Evolutionary conservation across 768 basidiomycete genomes (phyloP).

Genomic region (Tricholoma flavovirens): DNA sequence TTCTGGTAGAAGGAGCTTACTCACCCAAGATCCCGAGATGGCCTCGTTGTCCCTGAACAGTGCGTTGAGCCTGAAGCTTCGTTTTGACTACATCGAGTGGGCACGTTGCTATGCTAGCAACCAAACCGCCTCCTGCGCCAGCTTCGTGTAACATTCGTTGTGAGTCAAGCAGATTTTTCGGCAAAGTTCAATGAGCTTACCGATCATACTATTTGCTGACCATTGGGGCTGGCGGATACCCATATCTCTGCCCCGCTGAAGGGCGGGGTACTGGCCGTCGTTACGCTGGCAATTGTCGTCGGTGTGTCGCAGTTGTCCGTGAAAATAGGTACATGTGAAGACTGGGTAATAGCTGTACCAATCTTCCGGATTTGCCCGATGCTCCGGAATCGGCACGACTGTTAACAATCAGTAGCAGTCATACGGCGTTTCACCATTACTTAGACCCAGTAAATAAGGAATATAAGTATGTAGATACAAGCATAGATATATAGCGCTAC

Average conservation of each 20-base stretch:
- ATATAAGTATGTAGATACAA: background rate
- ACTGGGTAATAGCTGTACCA: background rate
- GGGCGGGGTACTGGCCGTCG: conserved; percentile 38
- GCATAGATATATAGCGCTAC: background rate
- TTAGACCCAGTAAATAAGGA: background rate
- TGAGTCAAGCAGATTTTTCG: conserved; percentile 8
- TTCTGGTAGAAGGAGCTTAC: conserved; percentile 20
- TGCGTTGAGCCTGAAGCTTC: conserved; percentile 89
- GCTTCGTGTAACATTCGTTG: conserved; percentile 38
- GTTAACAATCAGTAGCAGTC: no score
- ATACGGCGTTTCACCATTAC: no score
- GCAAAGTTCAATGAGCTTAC: conserved; percentile 32
- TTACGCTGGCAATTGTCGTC: background rate
- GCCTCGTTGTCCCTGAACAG: conserved; percentile 57
- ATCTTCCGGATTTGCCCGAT: background rate
- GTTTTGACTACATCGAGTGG: conserved; percentile 98
- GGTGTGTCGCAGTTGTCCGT: background rate
- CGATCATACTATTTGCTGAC: conserved; percentile 79
- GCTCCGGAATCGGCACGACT: background rate
- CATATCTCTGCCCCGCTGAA: conserved; percentile 65
- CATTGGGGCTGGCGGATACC: conserved; percentile 53
- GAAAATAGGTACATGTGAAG: background rate
- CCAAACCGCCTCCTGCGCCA: conserved; percentile 92
- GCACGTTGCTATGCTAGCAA: conserved; percentile 90
- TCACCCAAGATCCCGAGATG: conserved; percentile 76